phyloP scores from a whole-genome alignment of 495 filamentous ascomycete genomes.

The Talaromyces borbonicus region DNA sequence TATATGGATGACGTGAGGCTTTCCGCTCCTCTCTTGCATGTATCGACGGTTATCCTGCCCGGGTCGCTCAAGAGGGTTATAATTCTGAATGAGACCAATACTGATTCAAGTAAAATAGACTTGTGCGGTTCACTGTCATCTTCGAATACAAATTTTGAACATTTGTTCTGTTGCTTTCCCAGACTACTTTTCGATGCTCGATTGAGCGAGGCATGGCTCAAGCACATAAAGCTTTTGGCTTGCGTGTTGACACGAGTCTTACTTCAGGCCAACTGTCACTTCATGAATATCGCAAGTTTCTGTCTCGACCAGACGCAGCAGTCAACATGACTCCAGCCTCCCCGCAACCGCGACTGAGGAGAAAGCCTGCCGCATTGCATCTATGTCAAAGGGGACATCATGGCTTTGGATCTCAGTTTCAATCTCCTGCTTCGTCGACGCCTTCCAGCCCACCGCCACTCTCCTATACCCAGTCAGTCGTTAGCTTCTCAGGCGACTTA shows the following conservation, averaged over 20 bases:
- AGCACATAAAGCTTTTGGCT: neutral
- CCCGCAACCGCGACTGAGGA: conserved; percentile 21
- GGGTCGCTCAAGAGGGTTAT: neutral
- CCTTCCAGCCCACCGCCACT: conserved; percentile 34
- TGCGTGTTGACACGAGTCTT: neutral
- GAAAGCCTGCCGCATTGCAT: conserved; percentile 24
- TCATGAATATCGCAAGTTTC: conserved; percentile 26
- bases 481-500: neutral
- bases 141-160: too few relatives aligned
- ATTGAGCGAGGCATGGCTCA: neutral
- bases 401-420: conserved; percentile 6
- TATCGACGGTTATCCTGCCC: neutral
- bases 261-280: conserved; percentile 20
- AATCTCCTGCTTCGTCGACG: conserved; percentile 22
- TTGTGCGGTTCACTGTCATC: too few relatives aligned
- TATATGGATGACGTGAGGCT: neutral
- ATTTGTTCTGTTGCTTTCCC: too few relatives aligned
- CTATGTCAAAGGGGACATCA: conserved; percentile 11
- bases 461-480: conserved; percentile 29
- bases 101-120: neutral
- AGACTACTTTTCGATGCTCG: too few relatives aligned
- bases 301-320: conserved; percentile 21
- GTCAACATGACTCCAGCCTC: conserved; percentile 19
- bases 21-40: neutral
- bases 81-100: neutral